Evolutionary conservation across 257 asterid species (phyloP), one percentile per base, ranked within the genome.

Genomic region (Solanum okadae): DNA sequence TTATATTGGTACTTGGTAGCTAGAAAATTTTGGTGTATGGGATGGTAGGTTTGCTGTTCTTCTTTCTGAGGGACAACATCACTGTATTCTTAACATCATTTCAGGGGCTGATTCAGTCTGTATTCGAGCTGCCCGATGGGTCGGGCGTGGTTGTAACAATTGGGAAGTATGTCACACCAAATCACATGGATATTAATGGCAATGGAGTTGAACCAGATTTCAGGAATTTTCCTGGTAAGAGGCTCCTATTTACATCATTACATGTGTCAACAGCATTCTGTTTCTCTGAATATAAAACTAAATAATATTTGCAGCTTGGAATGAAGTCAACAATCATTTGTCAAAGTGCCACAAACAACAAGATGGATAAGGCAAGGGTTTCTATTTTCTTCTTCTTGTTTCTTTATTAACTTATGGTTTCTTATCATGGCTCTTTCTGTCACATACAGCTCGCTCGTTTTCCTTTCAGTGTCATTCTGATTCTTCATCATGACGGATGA

Each of bases 61-160:
- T 82, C 70, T 82, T 82, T 82, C 71, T 49, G 86, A 82, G 86
- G 20, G 34, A 31, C 70, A 52, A 29, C 70, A 49, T 52, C 71
- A 49, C 71, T 49, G 18, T 82, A 82, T 82, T 82, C 29, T 82
- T 49, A 6, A 5, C 71, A 52, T 82, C 86, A 82, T 49, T 85
- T 68, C 95, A 96, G 99, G 99, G 99, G 10, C 90, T 96, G 94
- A 97, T 97, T 90, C 99, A 97, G 92, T 96, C 99, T 10, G 99
- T 97, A 10, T 97, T 96, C 20, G 99, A 97, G 95, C 98, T 97
- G 63, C 95, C 91, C 16, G 99, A 97, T 88, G 99, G 99, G 46
- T 97, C 99, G 25, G 99, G 99, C 3, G 90, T 97, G 86, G 99
- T 94, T 82, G 98, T 97, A 90, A 97, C 99, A 23, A 90, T 97